These are phyloP conservation scores for Tylopilus intermedius DNA, from an alignment of 768 basidiomycete species.

Conservation along the genomic window DNA sequence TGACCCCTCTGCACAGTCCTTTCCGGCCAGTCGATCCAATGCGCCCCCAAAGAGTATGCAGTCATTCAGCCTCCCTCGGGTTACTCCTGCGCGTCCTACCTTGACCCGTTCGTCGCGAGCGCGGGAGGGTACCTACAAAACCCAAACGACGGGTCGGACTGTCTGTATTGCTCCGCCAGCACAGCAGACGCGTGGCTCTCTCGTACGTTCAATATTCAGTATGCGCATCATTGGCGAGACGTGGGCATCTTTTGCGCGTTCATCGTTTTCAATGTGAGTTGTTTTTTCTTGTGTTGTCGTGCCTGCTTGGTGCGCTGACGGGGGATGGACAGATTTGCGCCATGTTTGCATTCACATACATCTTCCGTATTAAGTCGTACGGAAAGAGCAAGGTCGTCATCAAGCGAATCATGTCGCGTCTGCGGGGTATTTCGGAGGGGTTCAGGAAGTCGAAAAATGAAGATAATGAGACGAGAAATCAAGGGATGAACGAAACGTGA, in stretches of 20 bases:
- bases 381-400: constrained; percentile 7
- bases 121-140: constrained; percentile 48
- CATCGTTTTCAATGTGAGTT: constrained; percentile 42
- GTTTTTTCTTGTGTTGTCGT: not conserved
- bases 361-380: constrained; percentile 45
- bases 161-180: constrained; percentile 53
- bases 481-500: not conserved
- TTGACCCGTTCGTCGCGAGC: constrained; percentile 36
- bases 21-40: constrained; percentile 46
- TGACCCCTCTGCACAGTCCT: constrained; percentile 32
- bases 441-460: not conserved
- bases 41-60: constrained; percentile 59
- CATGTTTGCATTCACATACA: constrained; percentile 50
- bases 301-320: not conserved
- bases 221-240: constrained; percentile 45
- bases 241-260: constrained; percentile 43
- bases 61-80: constrained; percentile 44
- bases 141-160: constrained; percentile 33
- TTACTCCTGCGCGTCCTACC: constrained; percentile 44
- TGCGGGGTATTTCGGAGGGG: not conserved
- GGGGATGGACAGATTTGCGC: constrained; percentile 34
- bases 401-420: not conserved
- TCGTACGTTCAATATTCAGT: constrained; percentile 54
- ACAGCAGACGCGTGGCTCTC: constrained; percentile 51
- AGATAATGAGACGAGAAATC: not conserved